phyloP scores from a whole-genome alignment of 495 filamentous ascomycete species.

The Podospora anserina region DNA sequence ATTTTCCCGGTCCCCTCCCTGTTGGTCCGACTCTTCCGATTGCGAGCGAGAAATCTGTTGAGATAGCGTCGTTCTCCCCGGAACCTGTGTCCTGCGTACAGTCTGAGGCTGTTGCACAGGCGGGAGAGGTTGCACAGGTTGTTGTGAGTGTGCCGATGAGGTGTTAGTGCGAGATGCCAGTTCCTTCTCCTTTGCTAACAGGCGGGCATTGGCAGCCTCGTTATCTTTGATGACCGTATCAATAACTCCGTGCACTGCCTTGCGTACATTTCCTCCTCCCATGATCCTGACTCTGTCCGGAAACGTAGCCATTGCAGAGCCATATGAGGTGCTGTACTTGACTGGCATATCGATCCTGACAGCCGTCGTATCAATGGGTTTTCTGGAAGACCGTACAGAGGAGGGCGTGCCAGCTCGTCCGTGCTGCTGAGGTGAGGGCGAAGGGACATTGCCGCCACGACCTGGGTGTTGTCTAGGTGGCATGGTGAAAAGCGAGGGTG shows the following conservation, averaged over 20 bases:
- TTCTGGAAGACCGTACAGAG: not conserved
- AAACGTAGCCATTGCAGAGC: not conserved
- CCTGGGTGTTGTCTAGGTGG: not conserved
- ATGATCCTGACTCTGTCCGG: not conserved
- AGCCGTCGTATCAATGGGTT: not conserved
- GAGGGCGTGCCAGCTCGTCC: not conserved
- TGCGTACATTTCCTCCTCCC: not conserved
- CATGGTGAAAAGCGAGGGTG: not conserved
- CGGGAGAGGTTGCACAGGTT: not conserved
- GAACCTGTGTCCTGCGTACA: not conserved
- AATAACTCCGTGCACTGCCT: not conserved
- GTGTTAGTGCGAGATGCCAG: not conserved
- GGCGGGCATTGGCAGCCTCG: not conserved
- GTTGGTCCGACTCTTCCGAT: not conserved
- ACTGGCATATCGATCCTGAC: not conserved
- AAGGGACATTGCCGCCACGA: not conserved
- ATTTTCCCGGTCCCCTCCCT: not conserved
- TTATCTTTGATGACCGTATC: not conserved
- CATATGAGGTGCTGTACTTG: constrained; percentile 1
- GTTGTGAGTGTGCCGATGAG: not conserved
- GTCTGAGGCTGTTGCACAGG: not conserved
- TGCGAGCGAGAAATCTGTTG: not conserved
- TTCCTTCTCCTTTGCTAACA: not conserved
- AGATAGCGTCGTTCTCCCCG: not conserved
- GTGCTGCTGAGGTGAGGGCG: not conserved